Evolutionary conservation across 306 rosid genomes (phyloP), one percentile per base, ranked within the genome.

Genomic region (Begonia fuchsioides): DNA sequence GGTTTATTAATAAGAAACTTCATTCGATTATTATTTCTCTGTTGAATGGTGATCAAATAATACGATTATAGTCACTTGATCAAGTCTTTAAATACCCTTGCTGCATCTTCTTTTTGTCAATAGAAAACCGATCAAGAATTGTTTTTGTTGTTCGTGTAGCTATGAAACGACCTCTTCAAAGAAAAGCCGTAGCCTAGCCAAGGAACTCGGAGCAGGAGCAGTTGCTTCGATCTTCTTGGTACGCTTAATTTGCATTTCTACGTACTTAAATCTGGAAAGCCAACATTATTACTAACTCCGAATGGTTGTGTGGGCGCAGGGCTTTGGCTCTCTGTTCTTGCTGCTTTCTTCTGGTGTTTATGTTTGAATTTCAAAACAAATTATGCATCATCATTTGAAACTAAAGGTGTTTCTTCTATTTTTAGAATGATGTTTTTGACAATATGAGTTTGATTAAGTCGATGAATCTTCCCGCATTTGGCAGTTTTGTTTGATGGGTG

Each of bases 301-400:
- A 15, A 19, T 53, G 17, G 53, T 43, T 59, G 8, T 65, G 45
- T 41, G 45, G 59, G 59, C 47, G 54, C 85, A 81, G 92, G 92
- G 92, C 64, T 81, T 92, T 47, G 98, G 96, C 32, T 77, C 94
- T 40, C 73, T 92, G 86, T 86, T 82, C 76, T 76, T 92, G 71
- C 79, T 92, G 65, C 79, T 92, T 61, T 85, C 98, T 45, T 67
- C 80, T 6, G 98, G 96, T 43, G 93, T 92, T 64, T 92, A 79
- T 66, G 98, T 92, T 69, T 92, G 56, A 70, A 49, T 49, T n/a
- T n/a, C n/a, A n/a, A 6, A 26, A 26, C 35, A 26, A 26, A 26
- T 26, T 26, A 4, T 26, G 35, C 7, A 26, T 4, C 7, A 26
- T 26, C 35, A 26, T 26, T 26, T 20, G 2, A 26, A 26, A 26